Base-by-base conservation (phyloP, 176 grass and related monocot genomes). In the Oryza meridionalis region DNA sequence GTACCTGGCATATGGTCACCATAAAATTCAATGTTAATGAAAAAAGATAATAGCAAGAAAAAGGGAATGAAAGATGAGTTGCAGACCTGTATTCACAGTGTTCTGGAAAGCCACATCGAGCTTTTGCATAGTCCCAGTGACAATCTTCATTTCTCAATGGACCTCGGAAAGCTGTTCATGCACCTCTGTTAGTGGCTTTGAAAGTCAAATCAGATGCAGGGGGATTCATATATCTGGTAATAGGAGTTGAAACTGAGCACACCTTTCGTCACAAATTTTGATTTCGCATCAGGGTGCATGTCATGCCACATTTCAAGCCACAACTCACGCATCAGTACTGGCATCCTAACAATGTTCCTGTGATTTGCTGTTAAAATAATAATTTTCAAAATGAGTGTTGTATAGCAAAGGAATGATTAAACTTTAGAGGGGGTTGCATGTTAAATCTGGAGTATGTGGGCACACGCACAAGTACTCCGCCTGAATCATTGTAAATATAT, bases 301-400 rank as follows among this genome's bases (percentile, higher is more conserved):
- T 95, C 96, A 86, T 98, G 93, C 96, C 96, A 98, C 93, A 98
- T 95, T 87, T 98, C 89, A 85, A 98, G 96, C 96, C 96, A 98
- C 63, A 98, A 71, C 62, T 98, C 96, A 38, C 96, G 93, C 96
- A 98, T 98, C 67, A 95, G 73, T 62, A 98, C 93, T 42, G 89
- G 87, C 62, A 42, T 87, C 85, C 96, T 90, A 69, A 98, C 96
- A 74, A 98, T 95, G 86, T 98, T 98, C 77, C 96, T 90, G 84
- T 98, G 93, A 63, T 88, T 84, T 86, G 85, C 96, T 98, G 77
- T 35, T 87, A 22, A 89, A 83, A 84, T 45, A 72, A 82, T 21
- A n/a, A 71, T 42, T 13, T 81, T 15, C 16, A 27, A 49, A 77
- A 53, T 58, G 32, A 71, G 42, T 65, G 9, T 21, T 77, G 44